Conservation (phyloP, 2,329 filamentous ascomycete species). For the Claviceps cyperi region DNA sequence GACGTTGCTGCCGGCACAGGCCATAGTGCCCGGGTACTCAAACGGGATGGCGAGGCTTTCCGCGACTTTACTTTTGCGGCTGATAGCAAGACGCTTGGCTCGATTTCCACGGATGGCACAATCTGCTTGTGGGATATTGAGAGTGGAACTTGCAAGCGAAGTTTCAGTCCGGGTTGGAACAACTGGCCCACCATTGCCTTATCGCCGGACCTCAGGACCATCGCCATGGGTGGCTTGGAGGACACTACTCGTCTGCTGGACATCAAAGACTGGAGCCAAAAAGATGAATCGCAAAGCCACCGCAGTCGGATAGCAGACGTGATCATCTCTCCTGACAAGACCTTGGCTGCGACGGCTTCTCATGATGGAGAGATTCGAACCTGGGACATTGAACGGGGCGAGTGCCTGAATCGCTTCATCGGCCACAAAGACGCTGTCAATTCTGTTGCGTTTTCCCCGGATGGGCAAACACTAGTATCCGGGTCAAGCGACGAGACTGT, state of each 20-base stretch:
- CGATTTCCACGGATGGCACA: conserved; percentile 6
- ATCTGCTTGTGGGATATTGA: conserved; percentile 7
- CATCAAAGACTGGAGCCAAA: conserved; percentile 5
- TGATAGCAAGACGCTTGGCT: conserved; percentile 6
- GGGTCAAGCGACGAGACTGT: conserved; percentile 6
- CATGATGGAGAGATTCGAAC: conserved; percentile 5
- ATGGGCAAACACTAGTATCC: conserved; percentile 4
- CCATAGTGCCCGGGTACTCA: conserved; percentile 6
- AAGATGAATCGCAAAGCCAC: conserved; percentile 6
- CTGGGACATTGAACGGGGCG: conserved; percentile 6
- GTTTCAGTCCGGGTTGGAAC: conserved; percentile 7
- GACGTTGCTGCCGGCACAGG: conserved; percentile 6
- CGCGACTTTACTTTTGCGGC: conserved; percentile 7
- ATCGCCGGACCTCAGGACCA: conserved; percentile 5
- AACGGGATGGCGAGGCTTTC: conserved; percentile 5
- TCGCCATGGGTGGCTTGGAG: conserved; percentile 7
- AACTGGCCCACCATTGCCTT: conserved; percentile 8
- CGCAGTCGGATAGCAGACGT: conserved; percentile 6
- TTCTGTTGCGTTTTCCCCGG: conserved; percentile 4
- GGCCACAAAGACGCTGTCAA: conserved; percentile 5
- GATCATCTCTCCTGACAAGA: conserved; percentile 6
- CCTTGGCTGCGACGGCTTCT: conserved; percentile 5
- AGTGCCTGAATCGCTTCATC: conserved; percentile 3
- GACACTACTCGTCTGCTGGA: conserved; percentile 6
- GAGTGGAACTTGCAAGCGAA: conserved; percentile 5